phyloP scores from a whole-genome alignment of 1,284 basidiomycete genomes.

The Neolentinus lepideus region DNA sequence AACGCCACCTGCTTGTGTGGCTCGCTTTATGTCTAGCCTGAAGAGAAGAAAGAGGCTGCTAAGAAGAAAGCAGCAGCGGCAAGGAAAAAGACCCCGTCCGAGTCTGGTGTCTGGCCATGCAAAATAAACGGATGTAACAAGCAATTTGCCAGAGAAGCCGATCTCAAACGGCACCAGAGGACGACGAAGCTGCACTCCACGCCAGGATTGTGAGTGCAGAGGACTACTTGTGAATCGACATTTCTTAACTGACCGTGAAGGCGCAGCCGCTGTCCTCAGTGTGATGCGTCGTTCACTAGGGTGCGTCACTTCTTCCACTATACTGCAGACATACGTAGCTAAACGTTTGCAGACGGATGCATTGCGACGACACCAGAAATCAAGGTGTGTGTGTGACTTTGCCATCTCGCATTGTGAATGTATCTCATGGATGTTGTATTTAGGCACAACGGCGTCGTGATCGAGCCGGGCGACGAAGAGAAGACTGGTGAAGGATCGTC shows the following conservation, averaged over 20 bases:
- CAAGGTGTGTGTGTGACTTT: too few species aligned
- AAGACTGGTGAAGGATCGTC: constrained; percentile 30
- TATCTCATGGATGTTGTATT: constrained; percentile 13
- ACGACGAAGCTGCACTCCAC: constrained; percentile 67
- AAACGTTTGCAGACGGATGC: constrained; percentile 44
- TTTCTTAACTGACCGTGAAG: constrained; percentile 26
- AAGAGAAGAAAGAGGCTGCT: constrained; percentile 41
- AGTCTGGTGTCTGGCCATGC: constrained; percentile 62
- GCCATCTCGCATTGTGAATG: too few species aligned
- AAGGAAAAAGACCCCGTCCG: constrained; percentile 37
- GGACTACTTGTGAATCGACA: constrained; percentile 5
- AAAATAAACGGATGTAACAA: constrained; percentile 72
- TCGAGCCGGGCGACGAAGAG: constrained; percentile 39
- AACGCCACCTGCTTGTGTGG: constrained; percentile 10
- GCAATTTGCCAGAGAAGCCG: constrained; percentile 70
- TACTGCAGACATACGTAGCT: constrained; percentile 5
- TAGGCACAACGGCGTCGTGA: constrained; percentile 64
- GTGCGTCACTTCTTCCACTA: constrained; percentile 31
- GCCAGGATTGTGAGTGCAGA: constrained; percentile 55
- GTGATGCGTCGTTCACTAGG: constrained; percentile 69
- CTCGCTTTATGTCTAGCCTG: constrained; percentile 23
- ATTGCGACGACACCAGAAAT: constrained; percentile 50
- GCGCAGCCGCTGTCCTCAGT: constrained; percentile 50
- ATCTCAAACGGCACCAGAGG: constrained; percentile 69
- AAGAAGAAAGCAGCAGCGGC: constrained; percentile 27